Evolutionary conservation across 2,329 filamentous ascomycete genomes (phyloP).

Genomic region (Hirsutella minnesotensis): DNA sequence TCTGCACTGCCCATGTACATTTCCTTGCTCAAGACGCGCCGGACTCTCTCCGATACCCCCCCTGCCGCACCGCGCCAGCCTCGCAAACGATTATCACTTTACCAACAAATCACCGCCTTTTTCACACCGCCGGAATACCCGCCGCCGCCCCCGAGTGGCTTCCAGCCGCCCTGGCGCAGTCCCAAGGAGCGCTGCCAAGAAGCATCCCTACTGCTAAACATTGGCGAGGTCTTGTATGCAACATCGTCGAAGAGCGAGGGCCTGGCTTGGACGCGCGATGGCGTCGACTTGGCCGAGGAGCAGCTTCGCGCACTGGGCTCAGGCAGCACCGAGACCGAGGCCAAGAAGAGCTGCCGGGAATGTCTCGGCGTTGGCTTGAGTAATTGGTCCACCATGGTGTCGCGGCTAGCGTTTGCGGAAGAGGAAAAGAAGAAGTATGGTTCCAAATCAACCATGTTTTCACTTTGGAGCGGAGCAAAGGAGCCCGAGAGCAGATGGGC

Average conservation of each 20-base stretch:
- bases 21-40: slow-evolving; percentile 69
- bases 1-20: slow-evolving; percentile 73
- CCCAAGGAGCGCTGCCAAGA: slow-evolving; percentile 66
- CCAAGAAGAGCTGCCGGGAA: slow-evolving; percentile 52
- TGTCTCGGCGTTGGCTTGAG: slow-evolving; percentile 66
- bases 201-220: slow-evolving; percentile 75
- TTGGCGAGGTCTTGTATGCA: slow-evolving; percentile 85
- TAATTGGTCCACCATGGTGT: slow-evolving; percentile 79
- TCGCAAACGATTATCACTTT: slow-evolving; percentile 7
- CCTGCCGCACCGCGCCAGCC: slow-evolving; percentile 9
- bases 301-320: slow-evolving; percentile 37
- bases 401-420: slow-evolving; percentile 45
- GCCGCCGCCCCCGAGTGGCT: slow-evolving; percentile 56
- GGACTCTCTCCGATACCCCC: slow-evolving; percentile 36
- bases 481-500: slow-evolving; percentile 35
- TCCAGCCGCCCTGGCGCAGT: slow-evolving; percentile 52
- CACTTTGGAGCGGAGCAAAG: slow-evolving; percentile 22
- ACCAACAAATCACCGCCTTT: slow-evolving; percentile 11
- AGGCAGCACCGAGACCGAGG: slow-evolving; percentile 12
- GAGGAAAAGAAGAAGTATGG: slow-evolving; percentile 24
- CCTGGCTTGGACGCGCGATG: slow-evolving; percentile 80
- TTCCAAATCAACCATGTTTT: slow-evolving; percentile 18
- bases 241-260: slow-evolving; percentile 52
- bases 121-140: slow-evolving; percentile 52
- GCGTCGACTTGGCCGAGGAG: slow-evolving; percentile 67